Base-by-base conservation (phyloP, 2,329 filamentous ascomycete genomes). In the Endothia cerciana region DNA sequence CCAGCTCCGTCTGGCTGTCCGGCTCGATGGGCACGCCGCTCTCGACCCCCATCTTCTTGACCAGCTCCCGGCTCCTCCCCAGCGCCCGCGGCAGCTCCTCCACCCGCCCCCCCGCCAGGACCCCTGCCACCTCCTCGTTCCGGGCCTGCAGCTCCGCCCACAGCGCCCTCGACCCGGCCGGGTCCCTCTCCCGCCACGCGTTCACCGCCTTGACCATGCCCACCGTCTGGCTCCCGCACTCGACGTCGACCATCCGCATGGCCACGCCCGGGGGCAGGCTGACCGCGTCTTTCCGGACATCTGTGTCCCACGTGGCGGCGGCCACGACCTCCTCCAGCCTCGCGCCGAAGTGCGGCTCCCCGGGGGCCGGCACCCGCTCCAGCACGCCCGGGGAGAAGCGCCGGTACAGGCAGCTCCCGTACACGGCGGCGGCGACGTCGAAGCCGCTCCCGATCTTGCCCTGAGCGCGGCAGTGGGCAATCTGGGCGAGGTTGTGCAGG, bases 361-460 rank as follows among this genome's bases (percentile, higher is more conserved):
- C 90, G 0, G 89, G 83, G 68, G 91, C 88, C 0, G 90, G 90
- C 4, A 96, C 77, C 1, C 77, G 78, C 62, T 84, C 81, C 1
- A 99, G 83, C 15, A 97, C 82, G 0, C 84, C 81, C 0, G 95
- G 94, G 0, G 92, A 94, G 81, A 99, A 99, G n/a, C 95, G 90
- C 25, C 91, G 87, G 83, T 99, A 99, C 13, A 91, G 82, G 76
- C 93, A 97, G 19, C 92, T 94, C 19, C 95, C 95, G 77, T 93
- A 97, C 19, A 97, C 93, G 22, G 95, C 95, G 33, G 91, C 90
- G 0, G 94, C 95, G 62, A 99, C 91, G 75, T 99, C 95, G 76
- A 99, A 99, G 25, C 95, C 95, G 0, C 91, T 95, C 60, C 95
- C 95, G 22, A 99, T 89, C 78, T 99, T 99, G 30, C 95, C 95